Conservation (phyloP, 73 alveolate species). For the Effrenium voratum region DNA sequence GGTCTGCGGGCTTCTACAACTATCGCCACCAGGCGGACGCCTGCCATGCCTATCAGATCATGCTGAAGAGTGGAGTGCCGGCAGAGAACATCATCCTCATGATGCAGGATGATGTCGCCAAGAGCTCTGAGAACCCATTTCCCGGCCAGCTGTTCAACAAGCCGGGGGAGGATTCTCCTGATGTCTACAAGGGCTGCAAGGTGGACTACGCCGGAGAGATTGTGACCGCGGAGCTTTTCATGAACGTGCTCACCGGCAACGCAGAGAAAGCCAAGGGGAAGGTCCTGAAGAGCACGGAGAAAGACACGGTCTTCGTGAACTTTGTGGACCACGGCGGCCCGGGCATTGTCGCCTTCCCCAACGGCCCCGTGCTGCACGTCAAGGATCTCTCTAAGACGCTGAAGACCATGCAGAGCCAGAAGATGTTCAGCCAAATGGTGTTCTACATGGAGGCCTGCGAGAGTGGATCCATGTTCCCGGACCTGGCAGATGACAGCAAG, state of each 20-base stretch:
- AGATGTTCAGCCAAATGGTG: constrained; percentile 97
- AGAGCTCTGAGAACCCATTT: constrained; percentile 96
- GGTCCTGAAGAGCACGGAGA: constrained; percentile 96
- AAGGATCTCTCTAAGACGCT: constrained; percentile 96
- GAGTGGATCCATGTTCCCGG: constrained; percentile 99
- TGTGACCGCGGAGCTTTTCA: constrained; percentile 98
- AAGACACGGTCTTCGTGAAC: constrained; percentile 96
- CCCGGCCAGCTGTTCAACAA: constrained; percentile 98
- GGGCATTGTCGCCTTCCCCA: constrained; percentile 98
- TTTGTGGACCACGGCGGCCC: constrained; percentile 99
- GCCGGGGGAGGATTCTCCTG: constrained; percentile 95
- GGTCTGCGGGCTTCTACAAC: constrained; percentile 98
- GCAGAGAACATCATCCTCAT: constrained; percentile 98
- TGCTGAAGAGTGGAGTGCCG: constrained; percentile 97
- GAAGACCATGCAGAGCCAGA: constrained; percentile 96
- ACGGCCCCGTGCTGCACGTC: constrained; percentile 95
- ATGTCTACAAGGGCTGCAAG: constrained; percentile 98
- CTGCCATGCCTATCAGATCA: constrained; percentile 99
- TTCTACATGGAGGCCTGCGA: constrained; percentile 99
- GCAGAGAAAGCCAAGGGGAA: constrained; percentile 95
- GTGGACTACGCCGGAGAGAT: constrained; percentile 97
- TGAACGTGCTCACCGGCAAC: constrained; percentile 97
- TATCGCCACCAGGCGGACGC: constrained; percentile 99
- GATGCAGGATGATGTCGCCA: constrained; percentile 99
- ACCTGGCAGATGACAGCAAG: constrained; percentile 35